Evolutionary conservation across 768 basidiomycete species (phyloP).

Genomic region (Hydnomerulius pinastri): DNA sequence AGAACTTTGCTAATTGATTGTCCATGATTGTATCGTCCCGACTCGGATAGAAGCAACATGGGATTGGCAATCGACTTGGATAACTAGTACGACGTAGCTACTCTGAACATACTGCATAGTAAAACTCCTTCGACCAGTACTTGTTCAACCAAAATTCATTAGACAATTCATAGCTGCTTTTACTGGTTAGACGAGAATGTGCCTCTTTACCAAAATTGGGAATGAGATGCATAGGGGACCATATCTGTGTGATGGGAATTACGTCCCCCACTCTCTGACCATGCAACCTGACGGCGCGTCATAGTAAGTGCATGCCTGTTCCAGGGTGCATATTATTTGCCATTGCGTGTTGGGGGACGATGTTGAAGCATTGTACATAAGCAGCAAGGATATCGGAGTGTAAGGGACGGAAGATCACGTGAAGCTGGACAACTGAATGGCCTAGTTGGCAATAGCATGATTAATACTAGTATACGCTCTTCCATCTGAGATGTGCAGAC

Average conservation of each 20-base stretch:
- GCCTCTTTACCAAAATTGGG: conserved; percentile 30
- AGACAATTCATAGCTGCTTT: conserved; percentile 24
- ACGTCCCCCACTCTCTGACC: conserved; percentile 27
- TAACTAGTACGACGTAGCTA: too few species aligned
- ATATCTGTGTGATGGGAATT: conserved; percentile 24
- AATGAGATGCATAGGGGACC: conserved; percentile 26
- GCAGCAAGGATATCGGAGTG: conserved; percentile 16
- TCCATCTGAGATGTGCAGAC: neutral
- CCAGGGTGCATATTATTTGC: conserved; percentile 9
- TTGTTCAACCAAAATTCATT: conserved; percentile 33
- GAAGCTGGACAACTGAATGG: conserved; percentile 19
- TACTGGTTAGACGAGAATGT: conserved; percentile 20
- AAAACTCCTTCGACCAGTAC: conserved; percentile 35
- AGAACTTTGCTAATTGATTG: too few species aligned
- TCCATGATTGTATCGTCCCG: too few species aligned
- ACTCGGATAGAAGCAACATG: too few species aligned
- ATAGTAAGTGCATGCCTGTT: conserved; percentile 26
- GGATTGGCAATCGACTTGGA: too few species aligned
- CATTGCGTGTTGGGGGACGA: conserved; percentile 21
- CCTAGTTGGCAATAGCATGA: too few species aligned
- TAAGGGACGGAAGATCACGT: conserved; percentile 14
- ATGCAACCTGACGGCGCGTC: conserved; percentile 14
- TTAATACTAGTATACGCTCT: too few species aligned
- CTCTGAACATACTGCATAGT: conserved; percentile 9
- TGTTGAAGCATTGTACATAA: conserved; percentile 28